phyloP scores from a whole-genome alignment of 768 basidiomycete genomes.

The Russula lepida region DNA sequence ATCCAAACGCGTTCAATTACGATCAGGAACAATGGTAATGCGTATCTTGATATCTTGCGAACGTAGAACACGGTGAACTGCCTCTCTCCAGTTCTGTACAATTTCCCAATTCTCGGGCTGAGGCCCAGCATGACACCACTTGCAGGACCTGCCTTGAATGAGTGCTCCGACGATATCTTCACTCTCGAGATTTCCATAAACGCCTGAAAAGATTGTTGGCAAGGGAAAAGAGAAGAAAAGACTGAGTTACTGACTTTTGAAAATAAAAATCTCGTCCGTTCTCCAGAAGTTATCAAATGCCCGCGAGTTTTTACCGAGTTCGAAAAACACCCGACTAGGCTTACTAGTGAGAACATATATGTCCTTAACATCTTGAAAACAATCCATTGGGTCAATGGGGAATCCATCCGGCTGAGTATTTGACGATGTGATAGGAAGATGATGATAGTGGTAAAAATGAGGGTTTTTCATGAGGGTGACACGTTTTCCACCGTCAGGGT shows the following conservation, averaged over 20 bases:
- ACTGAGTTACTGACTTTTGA: background rate
- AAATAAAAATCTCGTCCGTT: background rate
- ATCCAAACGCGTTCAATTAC: background rate
- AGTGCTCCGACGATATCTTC: background rate
- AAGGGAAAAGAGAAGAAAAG: background rate
- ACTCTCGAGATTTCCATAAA: constrained; percentile 4
- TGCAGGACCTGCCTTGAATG: too few relatives aligned
- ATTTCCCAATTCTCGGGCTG: too few relatives aligned
- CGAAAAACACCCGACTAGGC: background rate
- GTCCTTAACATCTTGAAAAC: background rate
- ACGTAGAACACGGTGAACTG: too few relatives aligned
- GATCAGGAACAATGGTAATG: too few relatives aligned
- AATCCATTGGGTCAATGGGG: background rate
- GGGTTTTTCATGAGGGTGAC: constrained; percentile 4
- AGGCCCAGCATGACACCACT: too few relatives aligned
- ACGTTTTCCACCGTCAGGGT: background rate
- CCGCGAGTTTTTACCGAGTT: background rate
- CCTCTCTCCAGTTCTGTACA: too few relatives aligned
- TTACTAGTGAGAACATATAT: background rate
- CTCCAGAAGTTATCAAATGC: constrained; percentile 1
- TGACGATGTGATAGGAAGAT: background rate
- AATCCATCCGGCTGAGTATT: background rate
- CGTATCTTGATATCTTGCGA: too few relatives aligned
- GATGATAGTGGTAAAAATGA: background rate
- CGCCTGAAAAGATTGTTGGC: background rate